Base-by-base conservation (phyloP, 345 rosid species). In the Moringa oleifera region DNA sequence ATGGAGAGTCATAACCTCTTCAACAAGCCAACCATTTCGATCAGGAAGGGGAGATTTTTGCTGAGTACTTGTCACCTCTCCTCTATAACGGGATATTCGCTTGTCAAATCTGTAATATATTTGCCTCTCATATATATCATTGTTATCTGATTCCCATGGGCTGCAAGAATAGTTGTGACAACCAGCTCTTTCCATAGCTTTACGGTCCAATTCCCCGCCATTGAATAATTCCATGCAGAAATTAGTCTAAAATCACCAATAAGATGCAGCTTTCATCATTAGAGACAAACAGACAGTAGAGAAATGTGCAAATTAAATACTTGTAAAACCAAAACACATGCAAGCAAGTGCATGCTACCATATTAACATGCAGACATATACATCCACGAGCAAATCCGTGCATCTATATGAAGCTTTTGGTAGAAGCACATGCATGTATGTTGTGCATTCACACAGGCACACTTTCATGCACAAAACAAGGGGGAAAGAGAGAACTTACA, bases 61-160 rank as follows among this genome's bases (percentile, higher is more conserved):
- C 76, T 94, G 96, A 61, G 92, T 83, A 58, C 96, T 85, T 15
- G 99, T 94, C 64, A 88, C 97, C 75, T 90, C 99, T 75, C 97
- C 99, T 66, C 87, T 74, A n/a, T 83, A 94, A 20, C 86, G 88
- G 41, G 96, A 88, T 47, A 86, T 69, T 41, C 75, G 66, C 71
- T 82, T 88, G 67, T 94, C 97, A 7, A 86, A 86, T 74, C 89
- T 82, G 77, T 78, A 94, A 77, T 76, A 79, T 59, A 83, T 77
- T 75, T 94, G 99, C 73, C 99, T 85, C 77, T 86, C 92, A 45
- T 77, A 82, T 37, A 83, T 79, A 65, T 88, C 94, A 54, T 70
- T 74, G 67, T 84, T 94, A 84, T 88, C 97, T 37, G 85, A 79
- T 59, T 94, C 99, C 99, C 99, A 90, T 25, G 88, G 90, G 46